Conservation (phyloP, 805 yeast genomes). For the Kuraishia capsulata region DNA sequence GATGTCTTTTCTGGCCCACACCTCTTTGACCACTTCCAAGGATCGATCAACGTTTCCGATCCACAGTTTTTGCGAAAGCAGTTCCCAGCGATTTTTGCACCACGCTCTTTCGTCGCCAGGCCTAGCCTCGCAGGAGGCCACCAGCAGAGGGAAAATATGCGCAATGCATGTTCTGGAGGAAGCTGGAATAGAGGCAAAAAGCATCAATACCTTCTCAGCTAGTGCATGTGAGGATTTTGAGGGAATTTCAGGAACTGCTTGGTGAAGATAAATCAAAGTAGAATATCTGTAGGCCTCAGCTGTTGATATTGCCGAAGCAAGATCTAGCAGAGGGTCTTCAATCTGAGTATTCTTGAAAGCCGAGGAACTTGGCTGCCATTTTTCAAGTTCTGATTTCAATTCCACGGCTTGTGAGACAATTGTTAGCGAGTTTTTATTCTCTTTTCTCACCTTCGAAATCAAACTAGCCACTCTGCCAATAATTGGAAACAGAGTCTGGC, state of each 20-base stretch:
- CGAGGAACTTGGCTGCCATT: conserved; percentile 43
- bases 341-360: conserved; percentile 24
- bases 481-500: conserved; percentile 52
- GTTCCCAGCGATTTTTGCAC: conserved; percentile 50
- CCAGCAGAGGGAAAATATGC: conserved; percentile 57
- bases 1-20: conserved; percentile 57
- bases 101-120: conserved; percentile 52
- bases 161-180: conserved; percentile 45
- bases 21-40: conserved; percentile 60
- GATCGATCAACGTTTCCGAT: conserved; percentile 61
- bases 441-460: conserved; percentile 35
- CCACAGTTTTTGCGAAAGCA: conserved; percentile 45
- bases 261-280: conserved; percentile 51
- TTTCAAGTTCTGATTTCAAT: conserved; percentile 39
- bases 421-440: conserved; percentile 31
- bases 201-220: conserved; percentile 51
- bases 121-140: conserved; percentile 58
- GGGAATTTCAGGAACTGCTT: conserved; percentile 65
- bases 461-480: conserved; percentile 56
- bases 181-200: conserved; percentile 55
- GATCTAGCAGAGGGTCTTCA: conserved; percentile 42
- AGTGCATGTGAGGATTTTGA: conserved; percentile 41
- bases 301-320: conserved; percentile 53
- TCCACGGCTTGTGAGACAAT: conserved; percentile 47
- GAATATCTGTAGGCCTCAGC: conserved; percentile 64